These are phyloP conservation scores for Lachancea waltii DNA, from an alignment of 805 yeast genomes.

Conservation along the genomic window DNA sequence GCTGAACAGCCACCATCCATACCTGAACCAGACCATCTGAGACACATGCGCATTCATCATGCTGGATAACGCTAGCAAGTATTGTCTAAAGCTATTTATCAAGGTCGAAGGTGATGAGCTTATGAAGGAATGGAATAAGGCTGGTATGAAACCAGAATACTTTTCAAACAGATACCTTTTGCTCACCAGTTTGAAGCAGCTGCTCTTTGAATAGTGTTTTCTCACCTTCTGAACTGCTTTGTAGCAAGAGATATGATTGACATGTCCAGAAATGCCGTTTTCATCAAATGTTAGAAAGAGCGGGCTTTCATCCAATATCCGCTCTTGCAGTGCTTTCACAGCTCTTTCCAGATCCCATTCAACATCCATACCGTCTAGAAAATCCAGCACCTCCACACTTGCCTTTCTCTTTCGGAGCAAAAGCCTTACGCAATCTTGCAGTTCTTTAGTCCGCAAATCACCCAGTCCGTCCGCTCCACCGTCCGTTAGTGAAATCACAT, in stretches of 20 bases:
- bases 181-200: conserved; percentile 11
- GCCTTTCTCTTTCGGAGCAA: conserved; percentile 16
- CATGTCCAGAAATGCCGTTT: conserved; percentile 75
- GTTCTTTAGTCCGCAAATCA: conserved; percentile 49
- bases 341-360: conserved; percentile 54
- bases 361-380: conserved; percentile 61
- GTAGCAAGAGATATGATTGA: conserved; percentile 71
- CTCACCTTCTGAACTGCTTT: conserved; percentile 38
- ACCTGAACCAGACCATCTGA: conserved; percentile 94
- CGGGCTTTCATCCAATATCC: conserved; percentile 20
- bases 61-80: conserved; percentile 46
- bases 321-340: conserved; percentile 31
- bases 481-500: conserved; percentile 62
- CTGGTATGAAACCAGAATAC: conserved; percentile 22
- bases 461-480: conserved; percentile 82
- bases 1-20: conserved; percentile 76
- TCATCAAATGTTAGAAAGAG: conserved; percentile 70
- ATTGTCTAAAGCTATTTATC: conserved; percentile 31
- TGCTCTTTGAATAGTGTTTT: not conserved
- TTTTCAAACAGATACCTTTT: conserved; percentile 16
- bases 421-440: conserved; percentile 30
- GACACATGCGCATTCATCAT: conserved; percentile 79
- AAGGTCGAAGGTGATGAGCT: conserved; percentile 30
- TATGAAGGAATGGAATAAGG: conserved; percentile 9
- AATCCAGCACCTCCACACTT: conserved; percentile 30